phyloP scores from a whole-genome alignment of 768 basidiomycete genomes.

The Phanerodontia chrysosporium region DNA sequence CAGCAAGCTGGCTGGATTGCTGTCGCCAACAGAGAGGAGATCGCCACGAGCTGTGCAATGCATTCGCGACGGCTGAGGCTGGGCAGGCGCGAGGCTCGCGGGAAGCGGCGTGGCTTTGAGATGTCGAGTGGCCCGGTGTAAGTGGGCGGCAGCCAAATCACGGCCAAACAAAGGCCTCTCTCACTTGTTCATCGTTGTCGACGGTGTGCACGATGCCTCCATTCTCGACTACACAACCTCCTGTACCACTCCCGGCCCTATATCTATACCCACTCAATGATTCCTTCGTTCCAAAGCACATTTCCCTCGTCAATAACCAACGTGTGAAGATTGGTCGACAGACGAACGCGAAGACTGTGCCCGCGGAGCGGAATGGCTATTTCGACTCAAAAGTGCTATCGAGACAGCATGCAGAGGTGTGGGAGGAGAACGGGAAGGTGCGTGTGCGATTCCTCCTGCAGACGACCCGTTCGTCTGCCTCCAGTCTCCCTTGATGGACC shows the following conservation, averaged over 20 bases:
- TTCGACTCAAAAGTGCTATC: conserved; percentile 96
- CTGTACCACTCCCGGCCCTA: conserved; percentile 29
- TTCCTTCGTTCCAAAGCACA: conserved; percentile 92
- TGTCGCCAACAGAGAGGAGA: background rate
- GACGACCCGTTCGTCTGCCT: background rate
- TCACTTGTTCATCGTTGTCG: conserved; percentile 22
- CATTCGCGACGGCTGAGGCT: background rate
- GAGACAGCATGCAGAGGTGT: conserved; percentile 96
- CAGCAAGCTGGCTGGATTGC: background rate
- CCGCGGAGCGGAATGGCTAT: conserved; percentile 90
- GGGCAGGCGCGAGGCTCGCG: conserved; percentile 8
- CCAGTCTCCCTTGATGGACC: conserved; percentile 4
- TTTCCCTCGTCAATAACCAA: conserved; percentile 63
- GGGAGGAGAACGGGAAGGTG: conserved; percentile 89
- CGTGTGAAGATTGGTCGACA: conserved; percentile 92
- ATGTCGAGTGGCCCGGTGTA: conserved; percentile 9
- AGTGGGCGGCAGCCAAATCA: conserved; percentile 11
- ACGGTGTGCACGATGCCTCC: conserved; percentile 28
- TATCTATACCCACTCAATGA: conserved; percentile 88
- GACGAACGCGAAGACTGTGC: conserved; percentile 93
- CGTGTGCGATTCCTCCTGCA: conserved; percentile 14
- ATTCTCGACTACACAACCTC: conserved; percentile 19
- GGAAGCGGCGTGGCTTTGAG: conserved; percentile 13
- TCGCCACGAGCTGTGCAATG: background rate
- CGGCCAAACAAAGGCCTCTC: conserved; percentile 16